Evolutionary conservation across 352 stramenopile species (phyloP).

Genomic region (Phytophthora idaei): DNA sequence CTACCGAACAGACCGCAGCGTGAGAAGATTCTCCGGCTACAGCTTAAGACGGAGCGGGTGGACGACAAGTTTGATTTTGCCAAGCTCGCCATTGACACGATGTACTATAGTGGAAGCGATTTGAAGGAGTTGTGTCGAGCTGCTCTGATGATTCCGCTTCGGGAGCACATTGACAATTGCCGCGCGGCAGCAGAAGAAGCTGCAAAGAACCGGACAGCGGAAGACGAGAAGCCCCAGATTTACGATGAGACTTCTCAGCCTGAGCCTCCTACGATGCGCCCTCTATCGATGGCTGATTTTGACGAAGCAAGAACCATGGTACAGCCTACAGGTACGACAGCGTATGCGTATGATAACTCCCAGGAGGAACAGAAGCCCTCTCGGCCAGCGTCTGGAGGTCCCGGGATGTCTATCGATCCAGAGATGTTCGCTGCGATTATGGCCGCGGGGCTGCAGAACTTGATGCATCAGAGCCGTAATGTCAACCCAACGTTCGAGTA

Average conservation of each 20-base stretch:
- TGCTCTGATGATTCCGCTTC: conserved; percentile 87
- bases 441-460: conserved; percentile 80
- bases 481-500: conserved; percentile 38
- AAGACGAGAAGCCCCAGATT: conserved; percentile 38
- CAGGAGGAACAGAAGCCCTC: conserved; percentile 42
- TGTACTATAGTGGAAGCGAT: conserved; percentile 96
- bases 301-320: conserved; percentile 87
- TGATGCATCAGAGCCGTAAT: conserved; percentile 69
- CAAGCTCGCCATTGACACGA: conserved; percentile 83
- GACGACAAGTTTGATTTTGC: conserved; percentile 78
- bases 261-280: conserved; percentile 54
- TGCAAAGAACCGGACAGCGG: conserved; percentile 29
- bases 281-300: conserved; percentile 84
- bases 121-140: conserved; percentile 91
- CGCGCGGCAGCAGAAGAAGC: conserved; percentile 44
- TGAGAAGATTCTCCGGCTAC: conserved; percentile 94
- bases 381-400: conserved; percentile 22
- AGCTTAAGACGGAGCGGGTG: conserved; percentile 90
- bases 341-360: conserved; percentile 80
- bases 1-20: conserved; percentile 89
- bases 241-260: conserved; percentile 37
- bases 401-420: conserved; percentile 65
- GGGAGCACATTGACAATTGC: conserved; percentile 80
- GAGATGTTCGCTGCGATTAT: conserved; percentile 87
- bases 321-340: conserved; percentile 77